Evolutionary conservation across 2,329 filamentous ascomycete species (phyloP).

Genomic region (Epicoccum sorghinum): DNA sequence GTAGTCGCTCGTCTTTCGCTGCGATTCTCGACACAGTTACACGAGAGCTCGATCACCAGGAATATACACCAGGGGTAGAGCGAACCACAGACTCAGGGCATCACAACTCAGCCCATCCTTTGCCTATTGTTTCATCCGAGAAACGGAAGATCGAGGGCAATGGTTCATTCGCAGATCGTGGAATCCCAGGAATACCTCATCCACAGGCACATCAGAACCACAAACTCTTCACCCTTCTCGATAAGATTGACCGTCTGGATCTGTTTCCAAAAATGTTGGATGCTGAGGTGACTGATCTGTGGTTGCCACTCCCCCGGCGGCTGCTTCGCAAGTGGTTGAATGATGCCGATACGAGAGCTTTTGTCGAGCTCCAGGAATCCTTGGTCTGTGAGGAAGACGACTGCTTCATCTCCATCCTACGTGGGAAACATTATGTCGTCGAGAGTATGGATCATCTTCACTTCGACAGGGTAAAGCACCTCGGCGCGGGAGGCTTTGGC

Average conservation of each 20-base stretch:
- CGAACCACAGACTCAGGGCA: too few relatives aligned
- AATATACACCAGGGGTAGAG: too few relatives aligned
- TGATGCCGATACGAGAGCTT: neutral
- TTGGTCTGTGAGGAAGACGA: neutral
- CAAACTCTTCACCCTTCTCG: too few relatives aligned
- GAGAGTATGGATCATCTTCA: neutral
- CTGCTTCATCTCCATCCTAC: neutral
- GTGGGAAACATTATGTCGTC: neutral
- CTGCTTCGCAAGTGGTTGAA: neutral
- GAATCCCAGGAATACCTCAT: too few relatives aligned
- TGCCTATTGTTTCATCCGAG: too few relatives aligned
- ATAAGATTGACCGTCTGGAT: neutral
- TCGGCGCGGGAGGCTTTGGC: constrained; percentile 7
- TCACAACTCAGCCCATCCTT: too few relatives aligned
- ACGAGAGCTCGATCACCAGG: too few relatives aligned
- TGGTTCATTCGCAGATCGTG: too few relatives aligned
- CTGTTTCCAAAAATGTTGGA: neutral
- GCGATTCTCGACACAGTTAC: too few relatives aligned
- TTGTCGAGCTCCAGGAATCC: neutral
- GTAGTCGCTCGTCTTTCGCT: too few relatives aligned
- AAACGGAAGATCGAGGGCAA: too few relatives aligned
- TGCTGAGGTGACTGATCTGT: neutral
- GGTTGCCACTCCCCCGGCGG: constrained; percentile 1
- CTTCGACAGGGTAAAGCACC: neutral
- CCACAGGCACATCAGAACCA: too few relatives aligned